A percentile compares a stretch with the other conserved stretches of the same genome.
phyloP scores from a whole-genome alignment of 164 flowering plant genomes.

The Tetrastigma voinierianum region DNA sequence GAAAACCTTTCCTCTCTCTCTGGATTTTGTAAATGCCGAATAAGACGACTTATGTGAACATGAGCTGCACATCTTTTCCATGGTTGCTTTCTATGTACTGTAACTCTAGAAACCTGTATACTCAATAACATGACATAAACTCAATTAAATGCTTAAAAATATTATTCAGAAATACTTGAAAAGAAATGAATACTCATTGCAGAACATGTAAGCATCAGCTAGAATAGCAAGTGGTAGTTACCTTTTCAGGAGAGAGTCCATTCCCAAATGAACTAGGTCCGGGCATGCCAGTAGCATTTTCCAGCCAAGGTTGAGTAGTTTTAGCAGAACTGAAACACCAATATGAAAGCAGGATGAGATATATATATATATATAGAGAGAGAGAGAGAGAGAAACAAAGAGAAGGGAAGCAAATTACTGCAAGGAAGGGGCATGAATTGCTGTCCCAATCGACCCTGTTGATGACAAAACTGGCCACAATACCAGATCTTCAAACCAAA shows the following conservation, averaged over 20 bases:
- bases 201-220: background rate
- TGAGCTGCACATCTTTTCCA: slow-evolving; percentile 62
- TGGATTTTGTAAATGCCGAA: slow-evolving; percentile 29
- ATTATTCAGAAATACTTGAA: background rate
- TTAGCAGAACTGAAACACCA: slow-evolving; percentile 30
- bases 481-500: slow-evolving; percentile 22
- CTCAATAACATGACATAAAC: background rate
- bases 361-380: background rate
- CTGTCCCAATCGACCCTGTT: slow-evolving; percentile 14
- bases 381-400: background rate
- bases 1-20: slow-evolving; percentile 23
- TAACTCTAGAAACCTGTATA: slow-evolving; percentile 32
- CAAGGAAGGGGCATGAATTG: slow-evolving; percentile 11
- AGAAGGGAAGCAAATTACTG: slow-evolving; percentile 26
- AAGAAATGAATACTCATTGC: background rate
- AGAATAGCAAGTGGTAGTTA: slow-evolving; percentile 7
- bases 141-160: slow-evolving; percentile 1
- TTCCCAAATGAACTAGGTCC: slow-evolving; percentile 16
- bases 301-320: slow-evolving; percentile 38
- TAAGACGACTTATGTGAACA: slow-evolving; percentile 54
- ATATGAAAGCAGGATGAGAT: slow-evolving; percentile 1
- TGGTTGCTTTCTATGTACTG: slow-evolving; percentile 17
- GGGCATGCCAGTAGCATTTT: slow-evolving; percentile 21
- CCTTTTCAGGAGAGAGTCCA: slow-evolving; percentile 36
- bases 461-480: slow-evolving; percentile 41